Conservation (phyloP, 2,329 filamentous ascomycete genomes). For the Hypomyces rosellus region DNA sequence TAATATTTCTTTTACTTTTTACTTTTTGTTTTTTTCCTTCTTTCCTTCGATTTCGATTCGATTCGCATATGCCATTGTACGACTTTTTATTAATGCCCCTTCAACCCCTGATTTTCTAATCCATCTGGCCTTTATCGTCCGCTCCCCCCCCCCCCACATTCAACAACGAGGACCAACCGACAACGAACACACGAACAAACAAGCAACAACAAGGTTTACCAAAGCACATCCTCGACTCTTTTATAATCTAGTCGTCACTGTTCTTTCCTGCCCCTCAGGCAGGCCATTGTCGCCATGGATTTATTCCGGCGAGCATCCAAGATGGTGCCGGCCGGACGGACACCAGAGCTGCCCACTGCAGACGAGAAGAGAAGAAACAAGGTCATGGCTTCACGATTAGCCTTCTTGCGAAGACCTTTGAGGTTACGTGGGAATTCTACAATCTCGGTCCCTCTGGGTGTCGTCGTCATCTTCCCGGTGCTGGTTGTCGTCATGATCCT, state of each 20-base stretch:
- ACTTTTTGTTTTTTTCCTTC: no score
- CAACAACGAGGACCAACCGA: no score
- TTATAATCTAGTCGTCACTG: slow-evolving; percentile 16
- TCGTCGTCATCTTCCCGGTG: slow-evolving; percentile 87
- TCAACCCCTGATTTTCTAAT: no score
- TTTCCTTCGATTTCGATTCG: no score
- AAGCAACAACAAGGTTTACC: no score
- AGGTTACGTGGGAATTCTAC: slow-evolving; percentile 86
- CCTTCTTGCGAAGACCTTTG: slow-evolving; percentile 81
- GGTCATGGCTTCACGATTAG: slow-evolving; percentile 48
- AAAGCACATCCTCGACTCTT: no score
- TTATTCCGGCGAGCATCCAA: slow-evolving; percentile 50
- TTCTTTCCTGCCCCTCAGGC: slow-evolving; percentile 37
- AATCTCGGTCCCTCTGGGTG: slow-evolving; percentile 84
- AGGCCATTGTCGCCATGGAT: slow-evolving; percentile 42
- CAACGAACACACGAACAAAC: no score
- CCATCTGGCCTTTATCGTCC: no score
- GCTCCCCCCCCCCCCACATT: no score
- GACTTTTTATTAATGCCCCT: no score
- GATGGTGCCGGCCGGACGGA: slow-evolving; percentile 39
- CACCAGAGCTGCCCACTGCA: slow-evolving; percentile 39
- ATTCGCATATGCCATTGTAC: no score
- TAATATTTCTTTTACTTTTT: no score
- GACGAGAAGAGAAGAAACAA: slow-evolving; percentile 45
- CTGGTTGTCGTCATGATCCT: slow-evolving; percentile 89